Conservation (phyloP, 352 stramenopile species). For the Pythium vanterpoolii region DNA sequence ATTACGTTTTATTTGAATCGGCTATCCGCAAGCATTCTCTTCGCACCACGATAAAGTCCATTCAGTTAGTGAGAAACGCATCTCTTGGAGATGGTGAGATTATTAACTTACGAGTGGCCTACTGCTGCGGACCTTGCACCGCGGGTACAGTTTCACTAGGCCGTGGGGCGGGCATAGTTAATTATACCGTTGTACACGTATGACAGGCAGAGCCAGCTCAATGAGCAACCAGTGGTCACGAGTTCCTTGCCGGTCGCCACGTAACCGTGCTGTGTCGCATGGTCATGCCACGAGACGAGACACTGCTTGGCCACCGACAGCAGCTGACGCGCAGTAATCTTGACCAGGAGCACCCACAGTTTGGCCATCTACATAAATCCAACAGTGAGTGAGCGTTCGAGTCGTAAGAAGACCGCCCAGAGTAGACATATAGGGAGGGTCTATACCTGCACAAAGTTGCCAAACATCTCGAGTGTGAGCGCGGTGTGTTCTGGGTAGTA, state of each 20-base stretch:
- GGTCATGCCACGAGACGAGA: conserved; percentile 71
- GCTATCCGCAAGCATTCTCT: too few relatives aligned
- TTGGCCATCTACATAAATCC: conserved; percentile 62
- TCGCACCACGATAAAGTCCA: too few relatives aligned
- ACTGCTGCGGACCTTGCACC: too few relatives aligned
- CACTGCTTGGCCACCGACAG: conserved; percentile 60
- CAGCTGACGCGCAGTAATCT: conserved; percentile 71
- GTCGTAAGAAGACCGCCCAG: conserved; percentile 3
- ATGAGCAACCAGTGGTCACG: conserved; percentile 55
- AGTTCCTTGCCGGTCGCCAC: conserved; percentile 65
- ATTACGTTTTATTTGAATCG: too few relatives aligned
- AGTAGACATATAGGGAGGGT: background rate
- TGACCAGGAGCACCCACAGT: conserved; percentile 71
- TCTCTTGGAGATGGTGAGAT: background rate
- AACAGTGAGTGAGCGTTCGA: too few relatives aligned
- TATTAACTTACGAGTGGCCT: background rate
- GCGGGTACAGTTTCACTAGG: background rate
- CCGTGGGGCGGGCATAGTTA: conserved; percentile 28
- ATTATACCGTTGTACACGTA: conserved; percentile 54
- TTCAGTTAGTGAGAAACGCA: too few relatives aligned
- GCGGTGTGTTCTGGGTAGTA: conserved; percentile 75
- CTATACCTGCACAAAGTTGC: conserved; percentile 69
- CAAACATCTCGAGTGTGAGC: conserved; percentile 60
- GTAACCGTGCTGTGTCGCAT: conserved; percentile 59
- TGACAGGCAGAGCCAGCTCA: conserved; percentile 59